Evolutionary conservation across 2,329 filamentous ascomycete genomes (phyloP), one percentile per base, ranked within the genome.

Genomic region (Pseudovirgaria hyperparasitica): DNA sequence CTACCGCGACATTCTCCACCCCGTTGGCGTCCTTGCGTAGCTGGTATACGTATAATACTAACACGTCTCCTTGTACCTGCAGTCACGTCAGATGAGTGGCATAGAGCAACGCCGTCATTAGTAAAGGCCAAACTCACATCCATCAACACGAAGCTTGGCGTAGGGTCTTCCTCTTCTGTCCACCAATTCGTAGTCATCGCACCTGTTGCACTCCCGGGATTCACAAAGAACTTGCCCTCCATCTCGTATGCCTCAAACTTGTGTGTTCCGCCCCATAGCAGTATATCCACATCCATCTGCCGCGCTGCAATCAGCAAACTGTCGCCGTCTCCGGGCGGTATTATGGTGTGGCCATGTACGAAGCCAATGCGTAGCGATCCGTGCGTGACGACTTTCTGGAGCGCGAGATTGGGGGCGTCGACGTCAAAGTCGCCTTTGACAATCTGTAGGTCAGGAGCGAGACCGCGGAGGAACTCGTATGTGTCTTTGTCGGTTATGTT

Each of bases 111-210:
- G n/a, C n/a, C n/a, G n/a, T n/a, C n/a, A n/a, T n/a, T n/a, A n/a
- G n/a, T n/a, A n/a, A n/a, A n/a, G n/a, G n/a, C n/a, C 16, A 9
- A 26, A 77, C 84, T 63, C 55, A 94, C 86, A 69, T 96, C 87
- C 87, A 96, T 94, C 54, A 96, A 60, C 48, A 90, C 93, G 57
- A 96, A 94, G 52, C 85, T 93, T 15, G 87, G 87, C 30, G 76
- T 76, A 14, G 79, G 80, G 29, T 87, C 80, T 47, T 60, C 60
- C 9, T 55, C 60, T 28, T 66, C 69, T 3, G 60, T 49, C 60
- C 67, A 70, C 58, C 65, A 72, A 9, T 63, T 63, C 9, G 67
- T 70, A 32, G 63, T 72, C 54, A 74, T 67, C 2, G 74, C 74
- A 1, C 74, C 74, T 4, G 74, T 79, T 3, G 72, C 74, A 48